Percentiles rank a stretch among this genome's conserved stretches.
phyloP scores from a whole-genome alignment of 176 grass and related monocot genomes.

The Pharus latifolius region DNA sequence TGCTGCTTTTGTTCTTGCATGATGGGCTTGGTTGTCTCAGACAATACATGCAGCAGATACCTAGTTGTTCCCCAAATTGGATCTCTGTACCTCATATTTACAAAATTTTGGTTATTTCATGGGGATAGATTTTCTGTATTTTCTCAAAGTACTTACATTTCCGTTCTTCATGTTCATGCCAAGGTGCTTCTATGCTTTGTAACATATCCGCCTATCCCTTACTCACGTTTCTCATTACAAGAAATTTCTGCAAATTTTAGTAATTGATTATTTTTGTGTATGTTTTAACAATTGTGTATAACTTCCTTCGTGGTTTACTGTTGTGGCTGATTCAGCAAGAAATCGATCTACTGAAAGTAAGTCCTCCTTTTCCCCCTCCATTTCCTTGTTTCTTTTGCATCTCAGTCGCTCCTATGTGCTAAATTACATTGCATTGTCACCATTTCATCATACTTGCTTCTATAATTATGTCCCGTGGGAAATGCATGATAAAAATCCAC shows the following conservation, averaged over 20 bases:
- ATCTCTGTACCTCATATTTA: background rate
- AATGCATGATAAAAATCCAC: background rate
- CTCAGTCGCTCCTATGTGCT: background rate
- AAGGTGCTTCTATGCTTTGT: background rate
- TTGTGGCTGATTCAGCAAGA: slow-evolving; percentile 75
- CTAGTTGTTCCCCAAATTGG: background rate
- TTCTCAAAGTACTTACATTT: background rate
- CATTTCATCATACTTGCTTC: background rate
- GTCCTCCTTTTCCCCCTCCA: background rate
- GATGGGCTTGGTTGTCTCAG: background rate
- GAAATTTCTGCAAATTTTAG: too few species aligned
- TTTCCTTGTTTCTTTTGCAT: background rate
- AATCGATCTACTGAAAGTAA: slow-evolving; percentile 98
- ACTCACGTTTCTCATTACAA: background rate
- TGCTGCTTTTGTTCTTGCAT: slow-evolving; percentile 2
- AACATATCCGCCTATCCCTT: background rate
- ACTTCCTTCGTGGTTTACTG: slow-evolving; percentile 16
- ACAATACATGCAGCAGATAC: background rate
- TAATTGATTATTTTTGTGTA: slow-evolving; percentile 35
- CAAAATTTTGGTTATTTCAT: background rate
- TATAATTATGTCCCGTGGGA: background rate
- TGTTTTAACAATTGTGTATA: slow-evolving; percentile 16
- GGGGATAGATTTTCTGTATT: background rate
- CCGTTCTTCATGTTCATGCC: background rate
- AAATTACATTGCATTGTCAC: background rate